Conservation (phyloP, 1,284 basidiomycete genomes). For the Hymenochaete sp. region DNA sequence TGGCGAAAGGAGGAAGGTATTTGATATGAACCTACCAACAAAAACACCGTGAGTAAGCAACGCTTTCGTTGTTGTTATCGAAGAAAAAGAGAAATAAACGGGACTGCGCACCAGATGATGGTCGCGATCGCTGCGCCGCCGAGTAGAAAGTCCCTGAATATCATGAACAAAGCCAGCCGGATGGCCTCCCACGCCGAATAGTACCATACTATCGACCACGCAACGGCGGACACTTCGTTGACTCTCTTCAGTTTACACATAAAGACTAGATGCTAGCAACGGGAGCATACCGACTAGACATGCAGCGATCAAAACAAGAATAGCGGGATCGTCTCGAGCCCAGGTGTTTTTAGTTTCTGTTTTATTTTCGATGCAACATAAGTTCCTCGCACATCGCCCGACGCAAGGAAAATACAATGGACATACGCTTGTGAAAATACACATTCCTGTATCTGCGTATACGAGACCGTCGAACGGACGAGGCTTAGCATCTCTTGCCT, state of each 20-base stretch:
- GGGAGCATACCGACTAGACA: conserved; percentile 55
- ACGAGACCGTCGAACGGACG: no score
- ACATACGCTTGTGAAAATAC: conserved; percentile 82
- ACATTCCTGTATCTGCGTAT: conserved; percentile 72
- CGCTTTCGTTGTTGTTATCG: background rate
- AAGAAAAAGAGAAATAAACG: conserved; percentile 4
- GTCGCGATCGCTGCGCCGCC: conserved; percentile 68
- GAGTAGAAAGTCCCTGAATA: conserved; percentile 79
- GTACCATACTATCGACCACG: conserved; percentile 82
- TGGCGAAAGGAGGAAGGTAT: conserved; percentile 60
- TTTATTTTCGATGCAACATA: conserved; percentile 13
- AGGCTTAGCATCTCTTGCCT: background rate
- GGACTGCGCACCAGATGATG: conserved; percentile 57
- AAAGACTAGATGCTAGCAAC: background rate
- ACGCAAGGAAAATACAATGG: conserved; percentile 1
- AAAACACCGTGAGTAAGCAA: background rate
- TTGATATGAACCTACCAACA: conserved; percentile 55
- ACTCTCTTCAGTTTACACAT: conserved; percentile 5
- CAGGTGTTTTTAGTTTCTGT: conserved; percentile 96
- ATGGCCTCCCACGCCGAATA: conserved; percentile 49
- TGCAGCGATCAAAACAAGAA: conserved; percentile 74
- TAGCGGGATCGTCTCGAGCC: conserved; percentile 93
- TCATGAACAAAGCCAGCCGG: conserved; percentile 67
- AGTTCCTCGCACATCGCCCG: background rate
- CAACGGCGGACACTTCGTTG: conserved; percentile 58